Evolutionary conservation across 495 filamentous ascomycete genomes (phyloP).

Genomic region (Neurospora tetraspora): DNA sequence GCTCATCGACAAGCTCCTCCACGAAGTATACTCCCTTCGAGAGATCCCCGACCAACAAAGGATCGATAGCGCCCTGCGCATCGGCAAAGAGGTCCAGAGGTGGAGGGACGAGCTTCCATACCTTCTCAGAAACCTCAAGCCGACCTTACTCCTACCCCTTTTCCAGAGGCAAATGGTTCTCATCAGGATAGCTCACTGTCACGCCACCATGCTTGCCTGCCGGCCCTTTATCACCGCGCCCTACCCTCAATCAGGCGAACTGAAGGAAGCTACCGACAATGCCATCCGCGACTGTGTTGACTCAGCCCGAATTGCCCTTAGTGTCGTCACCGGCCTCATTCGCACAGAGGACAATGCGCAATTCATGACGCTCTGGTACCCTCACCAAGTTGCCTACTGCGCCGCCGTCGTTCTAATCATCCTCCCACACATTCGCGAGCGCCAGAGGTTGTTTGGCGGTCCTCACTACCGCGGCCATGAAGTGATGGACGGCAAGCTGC

Average conservation of each 20-base stretch:
- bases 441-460: constrained; percentile 3
- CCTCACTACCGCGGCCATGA: background rate
- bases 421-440: constrained; percentile 11
- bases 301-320: constrained; percentile 33
- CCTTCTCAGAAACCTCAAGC: constrained; percentile 33
- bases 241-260: constrained; percentile 9
- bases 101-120: constrained; percentile 32
- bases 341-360: constrained; percentile 7
- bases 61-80: constrained; percentile 26
- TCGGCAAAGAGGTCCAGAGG: constrained; percentile 24
- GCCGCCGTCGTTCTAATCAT: constrained; percentile 5
- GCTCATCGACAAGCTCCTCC: constrained; percentile 30
- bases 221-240: constrained; percentile 37
- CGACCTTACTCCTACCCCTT: constrained; percentile 35
- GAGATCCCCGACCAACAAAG: constrained; percentile 30
- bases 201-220: constrained; percentile 46
- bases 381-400: constrained; percentile 13
- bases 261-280: constrained; percentile 21
- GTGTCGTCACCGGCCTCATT: constrained; percentile 9
- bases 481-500: constrained; percentile 1
- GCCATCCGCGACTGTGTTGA: constrained; percentile 33
- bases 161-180: constrained; percentile 45
- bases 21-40: constrained; percentile 40
- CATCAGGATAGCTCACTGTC: constrained; percentile 42
- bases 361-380: constrained; percentile 13